Evolutionary conservation across 2,329 filamentous ascomycete species (phyloP), one percentile per base, ranked within the genome.

Genomic region (Hypoxylon sp.): DNA sequence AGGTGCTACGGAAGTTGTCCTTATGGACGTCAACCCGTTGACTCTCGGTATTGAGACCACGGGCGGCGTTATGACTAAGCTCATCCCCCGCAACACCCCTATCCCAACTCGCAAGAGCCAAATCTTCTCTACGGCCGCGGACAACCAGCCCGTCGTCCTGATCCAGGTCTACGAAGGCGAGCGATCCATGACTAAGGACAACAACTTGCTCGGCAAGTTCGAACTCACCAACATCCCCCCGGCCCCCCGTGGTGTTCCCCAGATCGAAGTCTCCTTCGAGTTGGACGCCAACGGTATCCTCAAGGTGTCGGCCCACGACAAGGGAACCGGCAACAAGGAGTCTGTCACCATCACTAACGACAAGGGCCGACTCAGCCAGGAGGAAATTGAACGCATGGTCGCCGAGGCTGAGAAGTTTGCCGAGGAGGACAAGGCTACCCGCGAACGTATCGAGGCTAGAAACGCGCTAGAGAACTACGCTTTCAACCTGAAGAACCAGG

Each of bases 371-470:
- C 91, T 99, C 57, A 94, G 92, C 76, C 91, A 92, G 78, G 96
- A 99, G 75, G 96, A 99, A 83, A 99, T 99, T 76, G 95, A 98
- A 83, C 96, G 96, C 82, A 99, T 99, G 96, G 94, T 99, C 72
- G 90, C 91, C 75, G 96, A 99, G 85, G 96, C 96, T 68, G 96
- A 98, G 90, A 93, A 98, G 86, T 98, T 94, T 81, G 96, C 96
- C 79, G 96, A 99, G 83, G 96, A 98, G 85, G 96, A 99, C 87
- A 98, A 98, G 90, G 94, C 94, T 71, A 97, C 93, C 78, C 93
- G 94, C 80, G 93, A 96, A 86, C 94, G 94, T 85, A 97, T 99
- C 76, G 94, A 98, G 86, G 91, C 94, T 76, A 92, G 95, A 80
- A 98, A 99, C 84, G 90, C 91, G 75, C 92, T 99, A 69, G 96